These are phyloP conservation scores for Blechomonas ayalai DNA, from an alignment of 208 protist species.

Conservation along the genomic window DNA sequence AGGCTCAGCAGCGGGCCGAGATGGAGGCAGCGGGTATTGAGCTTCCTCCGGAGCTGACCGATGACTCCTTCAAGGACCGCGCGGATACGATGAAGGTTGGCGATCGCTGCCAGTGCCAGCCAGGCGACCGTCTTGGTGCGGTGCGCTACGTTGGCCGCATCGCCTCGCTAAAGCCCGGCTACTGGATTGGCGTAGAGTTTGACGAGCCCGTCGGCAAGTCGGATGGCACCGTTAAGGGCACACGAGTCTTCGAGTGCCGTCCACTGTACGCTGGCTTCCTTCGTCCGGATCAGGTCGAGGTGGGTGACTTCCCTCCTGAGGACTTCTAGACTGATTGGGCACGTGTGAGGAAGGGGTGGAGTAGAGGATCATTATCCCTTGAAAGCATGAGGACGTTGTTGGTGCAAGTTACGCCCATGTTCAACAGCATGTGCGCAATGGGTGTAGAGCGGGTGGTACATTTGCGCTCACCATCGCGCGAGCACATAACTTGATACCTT, in stretches of 20 bases:
- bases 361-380: no score
- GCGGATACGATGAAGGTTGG: constrained; percentile 73
- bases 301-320: constrained; percentile 88
- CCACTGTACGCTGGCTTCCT: constrained; percentile 80
- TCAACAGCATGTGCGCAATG: no score
- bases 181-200: constrained; percentile 90
- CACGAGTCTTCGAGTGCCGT: constrained; percentile 80
- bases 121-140: constrained; percentile 75
- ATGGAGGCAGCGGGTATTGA: constrained; percentile 47
- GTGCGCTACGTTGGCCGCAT: constrained; percentile 87
- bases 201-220: constrained; percentile 94
- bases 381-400: no score
- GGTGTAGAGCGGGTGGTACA: no score
- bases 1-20: constrained; percentile 61
- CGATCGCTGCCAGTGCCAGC: constrained; percentile 74
- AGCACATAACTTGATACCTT: no score
- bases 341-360: neutral
- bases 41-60: constrained; percentile 29
- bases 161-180: constrained; percentile 74
- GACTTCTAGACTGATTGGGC: no score
- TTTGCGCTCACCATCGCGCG: no score
- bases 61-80: constrained; percentile 63
- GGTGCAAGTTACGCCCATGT: no score
- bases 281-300: constrained; percentile 80
- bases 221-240: constrained; percentile 89